phyloP scores from a whole-genome alignment of 2,329 filamentous ascomycete species.

The Chalara sp. region DNA sequence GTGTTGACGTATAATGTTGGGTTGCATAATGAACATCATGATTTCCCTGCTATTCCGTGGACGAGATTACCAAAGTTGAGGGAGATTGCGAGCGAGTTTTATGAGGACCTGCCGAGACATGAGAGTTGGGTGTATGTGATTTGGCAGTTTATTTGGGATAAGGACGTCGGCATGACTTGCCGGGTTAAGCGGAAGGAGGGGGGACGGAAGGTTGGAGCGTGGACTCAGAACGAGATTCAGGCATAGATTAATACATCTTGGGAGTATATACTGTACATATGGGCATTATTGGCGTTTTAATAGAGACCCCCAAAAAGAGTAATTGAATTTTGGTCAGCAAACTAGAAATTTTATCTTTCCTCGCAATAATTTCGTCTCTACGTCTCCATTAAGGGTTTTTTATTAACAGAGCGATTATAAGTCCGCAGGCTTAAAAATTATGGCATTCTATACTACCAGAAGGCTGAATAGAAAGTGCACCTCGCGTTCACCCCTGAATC shows the following conservation, averaged over 20 bases:
- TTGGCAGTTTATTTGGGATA: conserved; percentile 92
- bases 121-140: conserved; percentile 89
- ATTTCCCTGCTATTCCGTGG: conserved; percentile 97
- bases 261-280: too few relatives aligned
- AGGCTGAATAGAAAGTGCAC: too few relatives aligned
- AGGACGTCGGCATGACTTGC: conserved; percentile 82
- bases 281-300: too few relatives aligned
- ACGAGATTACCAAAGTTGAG: conserved; percentile 74
- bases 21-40: conserved; percentile 97
- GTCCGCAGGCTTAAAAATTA: too few relatives aligned
- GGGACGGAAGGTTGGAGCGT: conserved; percentile 54
- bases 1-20: conserved; percentile 94
- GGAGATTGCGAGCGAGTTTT: conserved; percentile 82
- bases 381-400: too few relatives aligned
- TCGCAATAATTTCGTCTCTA: too few relatives aligned
- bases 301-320: too few relatives aligned
- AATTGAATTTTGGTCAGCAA: too few relatives aligned
- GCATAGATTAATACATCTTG: conserved; percentile 26
- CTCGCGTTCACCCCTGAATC: too few relatives aligned
- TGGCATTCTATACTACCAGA: too few relatives aligned
- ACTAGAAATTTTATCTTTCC: too few relatives aligned
- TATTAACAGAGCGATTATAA: too few relatives aligned
- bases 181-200: conserved; percentile 88
- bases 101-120: conserved; percentile 78
- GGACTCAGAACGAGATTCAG: conserved; percentile 66